Evolutionary conservation across 1,284 basidiomycete species (phyloP), one percentile per base, ranked within the genome.

Genomic region (Rhodotorula sp.): DNA sequence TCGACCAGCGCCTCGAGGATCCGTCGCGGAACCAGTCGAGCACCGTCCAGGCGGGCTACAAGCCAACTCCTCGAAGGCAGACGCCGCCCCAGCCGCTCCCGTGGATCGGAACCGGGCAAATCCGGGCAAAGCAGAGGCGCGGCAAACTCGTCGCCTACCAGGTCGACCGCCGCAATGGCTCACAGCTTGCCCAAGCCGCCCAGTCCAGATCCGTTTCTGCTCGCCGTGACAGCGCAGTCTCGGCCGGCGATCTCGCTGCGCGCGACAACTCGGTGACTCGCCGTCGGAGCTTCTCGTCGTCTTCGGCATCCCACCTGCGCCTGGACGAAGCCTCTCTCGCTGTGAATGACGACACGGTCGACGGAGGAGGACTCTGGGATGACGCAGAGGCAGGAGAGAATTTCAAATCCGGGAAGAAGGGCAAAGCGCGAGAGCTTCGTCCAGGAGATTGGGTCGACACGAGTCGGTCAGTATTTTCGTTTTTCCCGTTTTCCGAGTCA

Each of bases 391-490:
- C 21, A 2, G 51, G 52, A 16, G n/a, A 31, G 10, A 31, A 34
- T 5, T 29, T 29, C 3, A 26, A 14, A 12, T 10, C 26, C 1
- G 39, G 18, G 3, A 56, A 56, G 14, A 43, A 34, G 43, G 43
- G n/a, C 5, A 48, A 57, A 46, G 5, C 12, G 39, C 54, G 52
- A 15, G 26, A 48, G 14, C 58, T 63, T 16, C n/a, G 57, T 39
- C 26, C 51, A 14, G 72, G 72, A 16, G 64, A 65, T 29, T 73
- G 57, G 49, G 61, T 73, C 52, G 69, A 73, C 39, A 59, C 59
- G 16, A 56, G 62, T 3, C 59, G 69, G 72, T 70, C 5, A n/a
- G 69, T 26, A 20, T 14, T 43, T 18, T 56, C n/a, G 6, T 21
- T 34, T 16, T 26, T 8, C 7, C 46, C 23, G 16, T 23, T 3